Evolutionary conservation across 768 basidiomycete genomes (phyloP).

Genomic region (Leccinum variicolor): DNA sequence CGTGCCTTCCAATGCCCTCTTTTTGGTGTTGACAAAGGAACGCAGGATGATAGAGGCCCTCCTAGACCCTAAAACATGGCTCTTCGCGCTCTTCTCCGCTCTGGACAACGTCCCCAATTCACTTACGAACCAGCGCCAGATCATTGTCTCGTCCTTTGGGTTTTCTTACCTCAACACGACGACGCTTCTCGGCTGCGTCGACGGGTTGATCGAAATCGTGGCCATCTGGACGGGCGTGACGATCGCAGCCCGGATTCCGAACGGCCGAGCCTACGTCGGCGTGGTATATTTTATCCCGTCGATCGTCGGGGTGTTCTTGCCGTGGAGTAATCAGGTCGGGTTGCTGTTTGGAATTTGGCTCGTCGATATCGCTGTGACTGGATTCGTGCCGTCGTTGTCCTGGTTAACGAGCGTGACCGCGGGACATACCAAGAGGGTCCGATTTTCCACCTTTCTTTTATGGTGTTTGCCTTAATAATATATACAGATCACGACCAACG

Average conservation of each 20-base stretch:
- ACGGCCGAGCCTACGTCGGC: constrained; percentile 61
- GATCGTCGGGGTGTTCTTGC: constrained; percentile 57
- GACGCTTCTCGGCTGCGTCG: constrained; percentile 68
- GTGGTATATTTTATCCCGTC: constrained; percentile 61
- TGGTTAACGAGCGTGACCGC: constrained; percentile 67
- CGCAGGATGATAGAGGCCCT: constrained; percentile 66
- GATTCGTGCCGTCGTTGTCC: constrained; percentile 57
- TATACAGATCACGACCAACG: constrained; percentile 43
- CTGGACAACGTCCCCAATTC: constrained; percentile 65
- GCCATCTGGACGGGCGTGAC: constrained; percentile 67
- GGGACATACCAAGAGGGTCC: constrained; percentile 71
- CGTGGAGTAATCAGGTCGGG: constrained; percentile 64
- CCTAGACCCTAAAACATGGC: constrained; percentile 69
- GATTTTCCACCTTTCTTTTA: constrained; percentile 21
- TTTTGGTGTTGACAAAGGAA: background rate
- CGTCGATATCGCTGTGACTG: constrained; percentile 46
- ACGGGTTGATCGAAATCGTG: constrained; percentile 61
- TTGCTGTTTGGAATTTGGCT: constrained; percentile 46
- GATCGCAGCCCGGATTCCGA: constrained; percentile 50
- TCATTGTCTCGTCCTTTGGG: constrained; percentile 63
- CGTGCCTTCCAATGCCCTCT: too few species aligned
- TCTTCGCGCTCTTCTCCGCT: constrained; percentile 66
- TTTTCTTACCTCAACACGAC: constrained; percentile 60
- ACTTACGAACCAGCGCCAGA: constrained; percentile 58
- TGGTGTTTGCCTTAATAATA: background rate